Base-by-base conservation (phyloP, 2,329 filamentous ascomycete genomes). In the Xylariaceae sp. region DNA sequence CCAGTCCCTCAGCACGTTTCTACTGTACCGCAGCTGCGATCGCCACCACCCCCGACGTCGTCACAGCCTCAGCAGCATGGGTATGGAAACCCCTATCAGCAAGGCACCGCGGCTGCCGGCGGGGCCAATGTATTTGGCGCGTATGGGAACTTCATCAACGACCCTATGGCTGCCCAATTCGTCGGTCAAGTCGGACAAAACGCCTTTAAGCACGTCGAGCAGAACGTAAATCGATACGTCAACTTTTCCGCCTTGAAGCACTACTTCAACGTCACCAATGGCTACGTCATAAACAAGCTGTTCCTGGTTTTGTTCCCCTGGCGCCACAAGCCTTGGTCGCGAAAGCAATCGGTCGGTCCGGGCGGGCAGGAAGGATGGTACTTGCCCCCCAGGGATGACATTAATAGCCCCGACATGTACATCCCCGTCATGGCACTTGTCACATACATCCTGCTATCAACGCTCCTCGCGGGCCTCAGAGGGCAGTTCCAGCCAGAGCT, bases 371-470 rank as follows among this genome's bases (percentile, higher is more conserved):
- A 88, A 64, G 85, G 85, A 51, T 88, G 87, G 80, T 99, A 94
- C 75, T 82, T 97, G 6, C 91, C 94, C 4, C 94, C 94, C 1
- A 84, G 94, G 65, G 93, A 99, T 74, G 94, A 99, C 72, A 81
- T 97, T 75, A 99, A 99, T 77, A 95, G 91, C 65, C 94, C 95
- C 13, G 94, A 99, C 76, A 97, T 99, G 92, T 99, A 99, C 78
- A 99, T 99, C 69, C 70, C 70, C 61, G 88, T 95, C 70, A 99
- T 99, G 94, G 93, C 94, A 1, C 81, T 99, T 56, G 92, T 97
- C 51, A 99, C 94, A 23, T 99, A 99, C 75, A 96, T 99, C 65
- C 87, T 99, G 39, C 83, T 99, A 9, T 95, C 90, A 4, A 94
- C 93, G 0, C 82, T 97, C 48, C 82, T 99, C 57, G 93, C 93